Percentiles rank a stretch among this genome's conserved stretches.
phyloP scores from a whole-genome alignment of 2,329 filamentous ascomycete genomes.

The Curvularia hawaiiensis region DNA sequence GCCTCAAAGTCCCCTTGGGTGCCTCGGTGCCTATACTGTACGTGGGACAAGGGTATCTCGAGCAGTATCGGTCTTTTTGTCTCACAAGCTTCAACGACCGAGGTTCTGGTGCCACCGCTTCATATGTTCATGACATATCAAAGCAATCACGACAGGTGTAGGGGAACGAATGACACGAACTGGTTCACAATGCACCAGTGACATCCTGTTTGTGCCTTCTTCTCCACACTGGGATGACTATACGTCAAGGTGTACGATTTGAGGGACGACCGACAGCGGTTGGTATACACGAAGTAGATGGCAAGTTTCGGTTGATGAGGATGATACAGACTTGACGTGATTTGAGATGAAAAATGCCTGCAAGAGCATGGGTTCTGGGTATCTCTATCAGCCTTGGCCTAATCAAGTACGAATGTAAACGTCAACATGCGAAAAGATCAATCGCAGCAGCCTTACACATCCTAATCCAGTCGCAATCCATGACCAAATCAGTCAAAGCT shows the following conservation, averaged over 20 bases:
- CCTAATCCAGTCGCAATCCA: neutral
- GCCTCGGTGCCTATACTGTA: neutral
- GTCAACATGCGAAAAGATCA: neutral
- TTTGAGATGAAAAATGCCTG: neutral
- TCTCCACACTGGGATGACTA: neutral
- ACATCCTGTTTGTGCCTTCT: neutral
- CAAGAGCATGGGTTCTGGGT: constrained; percentile 1
- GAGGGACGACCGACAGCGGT: neutral
- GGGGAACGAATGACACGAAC: neutral
- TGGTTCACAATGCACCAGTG: neutral
- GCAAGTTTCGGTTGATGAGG: neutral
- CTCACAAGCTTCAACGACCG: neutral
- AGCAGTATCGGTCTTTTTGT: neutral
- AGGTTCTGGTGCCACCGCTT: neutral
- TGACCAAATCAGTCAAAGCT: neutral
- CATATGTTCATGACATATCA: neutral
- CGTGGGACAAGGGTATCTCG: neutral
- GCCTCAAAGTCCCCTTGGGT: neutral
- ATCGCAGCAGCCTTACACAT: neutral
- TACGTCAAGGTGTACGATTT: neutral
- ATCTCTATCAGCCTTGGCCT: constrained; percentile 9
- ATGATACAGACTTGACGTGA: neutral
- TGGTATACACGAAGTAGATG: constrained; percentile 1
- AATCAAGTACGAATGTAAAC: neutral
- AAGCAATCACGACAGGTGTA: neutral